phyloP scores from a whole-genome alignment of 352 stramenopile species.

The Pythium aquatile region DNA sequence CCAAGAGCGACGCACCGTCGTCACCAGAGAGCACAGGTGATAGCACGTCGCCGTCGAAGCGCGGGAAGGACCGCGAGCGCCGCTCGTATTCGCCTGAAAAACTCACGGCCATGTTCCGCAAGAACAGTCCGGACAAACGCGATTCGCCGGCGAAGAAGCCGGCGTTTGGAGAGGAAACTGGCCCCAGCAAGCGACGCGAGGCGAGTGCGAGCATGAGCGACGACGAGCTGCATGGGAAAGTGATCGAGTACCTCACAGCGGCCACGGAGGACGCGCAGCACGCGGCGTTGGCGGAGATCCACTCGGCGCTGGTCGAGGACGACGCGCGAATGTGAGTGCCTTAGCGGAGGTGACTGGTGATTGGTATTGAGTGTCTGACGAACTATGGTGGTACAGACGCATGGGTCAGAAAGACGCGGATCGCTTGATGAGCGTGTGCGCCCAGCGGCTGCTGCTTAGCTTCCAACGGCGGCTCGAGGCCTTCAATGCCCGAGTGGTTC shows the following conservation, averaged over 20 bases:
- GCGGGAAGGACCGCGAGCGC: conserved; percentile 10
- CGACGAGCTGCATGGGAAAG: conserved; percentile 29
- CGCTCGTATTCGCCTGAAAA: conserved; percentile 30
- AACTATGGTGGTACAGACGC: conserved; percentile 3
- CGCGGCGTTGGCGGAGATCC: conserved; percentile 26
- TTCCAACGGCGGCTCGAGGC: conserved; percentile 38
- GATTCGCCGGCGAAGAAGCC: not conserved
- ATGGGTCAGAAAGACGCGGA: conserved; percentile 29
- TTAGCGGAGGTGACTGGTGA: not conserved
- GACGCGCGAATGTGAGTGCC: conserved; percentile 19
- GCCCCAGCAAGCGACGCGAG: conserved; percentile 3
- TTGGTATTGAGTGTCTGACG: not conserved
- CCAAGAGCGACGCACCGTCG: conserved; percentile 14
- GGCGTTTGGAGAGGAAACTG: not conserved
- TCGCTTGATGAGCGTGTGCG: conserved; percentile 30
- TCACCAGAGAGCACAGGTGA: conserved; percentile 13
- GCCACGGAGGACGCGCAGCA: conserved; percentile 21
- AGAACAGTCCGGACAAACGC: conserved; percentile 21
- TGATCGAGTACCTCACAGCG: conserved; percentile 34
- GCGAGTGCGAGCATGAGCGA: conserved; percentile 25
- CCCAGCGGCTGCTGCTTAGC: conserved; percentile 34
- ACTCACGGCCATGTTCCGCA: conserved; percentile 16
- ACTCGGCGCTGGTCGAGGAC: conserved; percentile 22
- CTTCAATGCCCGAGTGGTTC: conserved; percentile 33
- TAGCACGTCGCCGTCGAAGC: conserved; percentile 12